Percentiles rank a stretch among this genome's conserved stretches.
Conservation (phyloP, 2,329 filamentous ascomycete species). For the Verruconis gallopava region DNA sequence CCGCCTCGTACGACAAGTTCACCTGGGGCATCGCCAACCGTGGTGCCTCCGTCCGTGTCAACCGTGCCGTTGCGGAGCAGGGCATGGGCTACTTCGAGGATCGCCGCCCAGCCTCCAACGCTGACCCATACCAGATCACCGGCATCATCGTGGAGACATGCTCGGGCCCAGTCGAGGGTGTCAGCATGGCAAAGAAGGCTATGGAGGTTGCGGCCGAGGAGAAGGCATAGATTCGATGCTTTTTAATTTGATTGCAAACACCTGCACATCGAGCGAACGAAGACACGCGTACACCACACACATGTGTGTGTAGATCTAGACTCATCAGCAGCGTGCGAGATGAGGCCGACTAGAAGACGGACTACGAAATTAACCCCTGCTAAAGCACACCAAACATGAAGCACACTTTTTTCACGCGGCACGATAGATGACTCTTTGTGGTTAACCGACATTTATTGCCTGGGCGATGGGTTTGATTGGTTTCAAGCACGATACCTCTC, state of each 20-base stretch:
- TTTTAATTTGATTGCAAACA: too few relatives aligned
- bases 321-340: too few relatives aligned
- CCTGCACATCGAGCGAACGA: too few relatives aligned
- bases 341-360: too few relatives aligned
- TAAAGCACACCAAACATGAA: too few relatives aligned
- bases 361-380: too few relatives aligned
- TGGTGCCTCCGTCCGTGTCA: conserved; percentile 86
- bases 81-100: conserved; percentile 90
- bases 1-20: conserved; percentile 86
- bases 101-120: conserved; percentile 59
- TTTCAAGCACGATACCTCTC: not conserved
- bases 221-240: too few relatives aligned
- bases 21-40: conserved; percentile 91
- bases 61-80: conserved; percentile 69
- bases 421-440: conserved; percentile 1
- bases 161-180: conserved; percentile 37
- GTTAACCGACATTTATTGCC: not conserved
- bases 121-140: conserved; percentile 73
- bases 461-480: not conserved
- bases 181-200: conserved; percentile 31
- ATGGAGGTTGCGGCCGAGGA: too few relatives aligned
- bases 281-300: too few relatives aligned
- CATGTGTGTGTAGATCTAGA: too few relatives aligned
- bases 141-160: conserved; percentile 67
- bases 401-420: not conserved